A percentile compares a stretch with the other conserved stretches of the same genome.
These are phyloP conservation scores for Skeletonema costatum DNA, from an alignment of 108 stramenopile genomes.

Conservation along the genomic window DNA sequence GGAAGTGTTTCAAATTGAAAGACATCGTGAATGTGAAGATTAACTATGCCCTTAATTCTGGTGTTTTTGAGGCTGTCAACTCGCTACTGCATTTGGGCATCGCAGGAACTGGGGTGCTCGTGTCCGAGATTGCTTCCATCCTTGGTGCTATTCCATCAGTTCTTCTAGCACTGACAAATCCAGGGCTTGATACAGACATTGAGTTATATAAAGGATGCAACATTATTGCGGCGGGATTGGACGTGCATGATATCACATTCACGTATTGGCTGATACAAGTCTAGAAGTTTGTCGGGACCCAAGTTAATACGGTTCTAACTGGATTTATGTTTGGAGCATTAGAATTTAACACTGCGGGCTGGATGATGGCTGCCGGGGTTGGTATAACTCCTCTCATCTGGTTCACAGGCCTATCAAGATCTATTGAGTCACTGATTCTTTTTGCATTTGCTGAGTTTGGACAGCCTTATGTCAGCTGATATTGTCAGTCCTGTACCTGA, in stretches of 20 bases:
- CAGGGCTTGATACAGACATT: not conserved
- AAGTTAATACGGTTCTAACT: not conserved
- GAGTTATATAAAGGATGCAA: not conserved
- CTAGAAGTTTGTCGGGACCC: not conserved
- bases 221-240: not conserved
- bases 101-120: not conserved
- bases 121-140: not conserved
- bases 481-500: not conserved
- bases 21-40: not conserved
- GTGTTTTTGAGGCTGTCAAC: not conserved
- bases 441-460: not conserved
- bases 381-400: not conserved
- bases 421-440: not conserved
- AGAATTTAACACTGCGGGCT: not conserved
- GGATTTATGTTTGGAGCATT: not conserved
- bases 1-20: not conserved
- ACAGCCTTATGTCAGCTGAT: not conserved
- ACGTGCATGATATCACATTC: not conserved
- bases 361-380: not conserved
- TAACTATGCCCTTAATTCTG: not conserved
- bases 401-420: not conserved
- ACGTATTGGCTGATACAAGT: not conserved
- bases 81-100: not conserved
- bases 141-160: not conserved
- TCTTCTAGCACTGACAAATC: conserved; percentile 3